A percentile compares a stretch with the other conserved stretches of the same genome.
Evolutionary conservation across 176 grass and related monocot genomes (phyloP).

Genomic region (Stipa capillata): DNA sequence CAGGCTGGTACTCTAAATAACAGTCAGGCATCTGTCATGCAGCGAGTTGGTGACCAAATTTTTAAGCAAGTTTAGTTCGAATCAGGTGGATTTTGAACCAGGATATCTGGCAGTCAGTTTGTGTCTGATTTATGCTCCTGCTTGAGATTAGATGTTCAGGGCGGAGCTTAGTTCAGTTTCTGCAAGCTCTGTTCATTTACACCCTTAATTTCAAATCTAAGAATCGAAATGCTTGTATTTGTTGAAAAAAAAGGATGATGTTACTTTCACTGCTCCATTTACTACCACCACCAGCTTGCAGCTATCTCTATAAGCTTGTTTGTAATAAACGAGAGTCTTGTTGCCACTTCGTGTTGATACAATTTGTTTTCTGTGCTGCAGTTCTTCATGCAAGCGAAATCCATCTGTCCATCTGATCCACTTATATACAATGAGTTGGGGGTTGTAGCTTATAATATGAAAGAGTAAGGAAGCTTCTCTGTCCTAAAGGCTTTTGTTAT

Average conservation of each 20-base stretch:
- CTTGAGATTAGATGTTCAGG: no score
- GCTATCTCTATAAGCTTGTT: slow-evolving; percentile 7
- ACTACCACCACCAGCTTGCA: background rate
- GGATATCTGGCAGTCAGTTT: background rate
- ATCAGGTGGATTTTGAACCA: background rate
- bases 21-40: background rate
- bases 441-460: slow-evolving; percentile 92
- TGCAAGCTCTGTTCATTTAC: background rate
- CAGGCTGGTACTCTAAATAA: background rate
- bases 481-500: background rate
- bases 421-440: slow-evolving; percentile 93
- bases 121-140: background rate
- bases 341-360: slow-evolving; percentile 4
- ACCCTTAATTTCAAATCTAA: background rate
- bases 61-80: background rate
- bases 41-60: background rate
- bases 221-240: background rate
- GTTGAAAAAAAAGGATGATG: background rate
- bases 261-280: background rate
- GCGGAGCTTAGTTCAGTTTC: background rate
- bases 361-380: slow-evolving; percentile 44
- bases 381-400: slow-evolving; percentile 92
- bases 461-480: slow-evolving; percentile 64
- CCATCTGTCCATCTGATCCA: slow-evolving; percentile 88
- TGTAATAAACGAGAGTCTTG: background rate